Conservation (phyloP, 1,284 basidiomycete species). For the Rhodotorula glutinis region DNA sequence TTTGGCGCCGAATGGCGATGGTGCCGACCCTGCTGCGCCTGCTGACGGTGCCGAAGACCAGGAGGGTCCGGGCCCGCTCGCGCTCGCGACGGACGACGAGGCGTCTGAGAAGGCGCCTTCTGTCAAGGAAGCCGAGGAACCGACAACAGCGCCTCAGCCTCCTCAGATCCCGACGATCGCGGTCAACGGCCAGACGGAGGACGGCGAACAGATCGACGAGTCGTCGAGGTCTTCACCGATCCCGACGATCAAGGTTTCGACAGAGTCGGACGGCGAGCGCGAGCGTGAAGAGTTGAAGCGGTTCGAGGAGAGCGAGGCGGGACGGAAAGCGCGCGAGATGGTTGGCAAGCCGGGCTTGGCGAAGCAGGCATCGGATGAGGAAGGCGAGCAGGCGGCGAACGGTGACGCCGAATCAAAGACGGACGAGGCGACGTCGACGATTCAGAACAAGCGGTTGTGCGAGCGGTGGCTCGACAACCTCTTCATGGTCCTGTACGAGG, state of each 20-base stretch:
- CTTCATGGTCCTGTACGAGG: conserved; percentile 98
- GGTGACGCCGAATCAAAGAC: conserved; percentile 49
- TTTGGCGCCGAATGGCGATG: conserved; percentile 60
- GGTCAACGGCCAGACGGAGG: conserved; percentile 28
- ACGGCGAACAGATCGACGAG: conserved; percentile 17
- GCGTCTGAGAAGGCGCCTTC: conserved; percentile 64
- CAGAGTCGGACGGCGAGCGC: conserved; percentile 64
- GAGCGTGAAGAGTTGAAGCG: conserved; percentile 50
- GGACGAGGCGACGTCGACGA: conserved; percentile 30
- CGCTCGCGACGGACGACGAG: conserved; percentile 46
- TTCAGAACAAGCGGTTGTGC: conserved; percentile 93
- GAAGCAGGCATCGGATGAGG: conserved; percentile 43
- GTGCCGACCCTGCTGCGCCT: conserved; percentile 3
- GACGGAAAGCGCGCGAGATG: conserved; percentile 38
- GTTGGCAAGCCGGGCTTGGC: conserved; percentile 44
- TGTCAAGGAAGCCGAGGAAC: conserved; percentile 56
- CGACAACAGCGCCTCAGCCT: not conserved
- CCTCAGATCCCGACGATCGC: conserved; percentile 17
- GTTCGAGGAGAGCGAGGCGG: conserved; percentile 46
- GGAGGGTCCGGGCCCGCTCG: conserved; percentile 57
- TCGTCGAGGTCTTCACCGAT: conserved; percentile 51
- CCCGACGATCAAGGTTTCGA: conserved; percentile 85
- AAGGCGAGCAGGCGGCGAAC: conserved; percentile 59
- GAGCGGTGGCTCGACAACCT: conserved; percentile 98
- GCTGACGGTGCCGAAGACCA: conserved; percentile 39